These are phyloP conservation scores for Escallonia rubra DNA, from an alignment of 129 eudicot genomes.

Conservation along the genomic window DNA sequence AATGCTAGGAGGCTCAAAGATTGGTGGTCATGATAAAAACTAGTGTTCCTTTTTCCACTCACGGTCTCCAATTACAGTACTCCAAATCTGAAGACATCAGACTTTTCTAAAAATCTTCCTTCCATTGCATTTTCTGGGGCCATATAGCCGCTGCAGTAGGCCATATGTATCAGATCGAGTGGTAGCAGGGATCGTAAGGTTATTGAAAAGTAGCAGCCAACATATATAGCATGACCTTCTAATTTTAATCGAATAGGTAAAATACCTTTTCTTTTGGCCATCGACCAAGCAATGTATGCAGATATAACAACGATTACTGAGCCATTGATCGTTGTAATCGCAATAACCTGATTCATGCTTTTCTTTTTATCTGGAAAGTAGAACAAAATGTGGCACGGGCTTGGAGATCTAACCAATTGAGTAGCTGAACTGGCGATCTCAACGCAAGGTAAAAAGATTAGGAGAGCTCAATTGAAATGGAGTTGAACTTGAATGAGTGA, in stretches of 20 bases:
- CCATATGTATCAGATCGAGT: too few relatives aligned
- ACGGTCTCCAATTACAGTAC: conserved; percentile 27
- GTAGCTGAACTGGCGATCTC: too few relatives aligned
- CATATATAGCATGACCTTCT: not conserved
- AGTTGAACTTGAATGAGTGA: not conserved
- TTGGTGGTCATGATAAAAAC: conserved; percentile 10
- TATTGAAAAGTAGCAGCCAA: too few relatives aligned
- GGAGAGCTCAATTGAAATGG: not conserved
- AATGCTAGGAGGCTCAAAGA: conserved; percentile 13
- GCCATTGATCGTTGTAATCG: not conserved
- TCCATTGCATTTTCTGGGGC: conserved; percentile 32
- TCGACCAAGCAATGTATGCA: conserved; percentile 7
- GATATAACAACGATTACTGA: not conserved
- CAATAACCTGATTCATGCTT: not conserved
- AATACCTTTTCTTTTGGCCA: not conserved
- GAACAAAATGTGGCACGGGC: not conserved
- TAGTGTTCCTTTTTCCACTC: conserved; percentile 21
- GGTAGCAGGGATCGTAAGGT: too few relatives aligned
- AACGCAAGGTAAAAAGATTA: too few relatives aligned
- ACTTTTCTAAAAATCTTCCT: conserved; percentile 30
- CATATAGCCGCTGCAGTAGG: conserved; percentile 24
- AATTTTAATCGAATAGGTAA: not conserved
- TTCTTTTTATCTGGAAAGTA: not conserved
- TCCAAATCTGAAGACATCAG: conserved; percentile 34
- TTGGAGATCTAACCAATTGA: too few relatives aligned